These are phyloP conservation scores for Colletotrichum lentis DNA, from an alignment of 2,329 filamentous ascomycete species.

Conservation along the genomic window DNA sequence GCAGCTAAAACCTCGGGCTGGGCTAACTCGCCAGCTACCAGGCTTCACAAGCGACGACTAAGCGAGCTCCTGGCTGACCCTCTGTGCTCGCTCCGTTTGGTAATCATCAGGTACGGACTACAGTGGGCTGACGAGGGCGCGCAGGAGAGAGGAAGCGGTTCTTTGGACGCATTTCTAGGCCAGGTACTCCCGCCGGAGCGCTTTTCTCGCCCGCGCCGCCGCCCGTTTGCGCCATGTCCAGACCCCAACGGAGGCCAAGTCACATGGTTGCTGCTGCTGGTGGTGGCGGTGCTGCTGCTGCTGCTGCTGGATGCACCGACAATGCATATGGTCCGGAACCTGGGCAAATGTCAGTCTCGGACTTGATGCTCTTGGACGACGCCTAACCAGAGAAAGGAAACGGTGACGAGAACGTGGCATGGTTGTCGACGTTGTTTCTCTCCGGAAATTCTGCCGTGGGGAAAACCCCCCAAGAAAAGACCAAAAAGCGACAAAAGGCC, in stretches of 20 bases:
- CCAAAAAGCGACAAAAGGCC: not conserved
- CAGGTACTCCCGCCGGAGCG: slow-evolving; percentile 9
- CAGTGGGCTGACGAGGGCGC: not conserved
- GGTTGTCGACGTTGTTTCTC: not conserved
- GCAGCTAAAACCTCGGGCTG: slow-evolving; percentile 30
- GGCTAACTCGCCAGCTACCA: too few relatives aligned
- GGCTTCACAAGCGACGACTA: too few relatives aligned
- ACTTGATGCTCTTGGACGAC: not conserved
- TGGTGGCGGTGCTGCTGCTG: too few relatives aligned
- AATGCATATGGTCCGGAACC: not conserved
- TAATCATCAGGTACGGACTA: too few relatives aligned
- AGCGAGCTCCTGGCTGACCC: too few relatives aligned
- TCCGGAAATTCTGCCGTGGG: not conserved
- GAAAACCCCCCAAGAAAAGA: not conserved
- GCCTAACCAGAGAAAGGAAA: not conserved
- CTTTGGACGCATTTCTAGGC: slow-evolving; percentile 24
- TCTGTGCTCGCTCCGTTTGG: too few relatives aligned
- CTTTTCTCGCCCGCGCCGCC: not conserved
- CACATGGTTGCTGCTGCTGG: not conserved
- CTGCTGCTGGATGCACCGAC: slow-evolving; percentile 12
- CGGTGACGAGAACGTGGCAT: not conserved
- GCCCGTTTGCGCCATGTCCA: slow-evolving; percentile 9
- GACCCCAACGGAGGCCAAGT: slow-evolving; percentile 1
- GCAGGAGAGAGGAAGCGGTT: not conserved
- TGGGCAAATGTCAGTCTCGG: slow-evolving; percentile 10